Percentiles rank a stretch among this genome's conserved stretches.
Conservation (phyloP, 306 rosid species). For the Carpinus viminea region DNA sequence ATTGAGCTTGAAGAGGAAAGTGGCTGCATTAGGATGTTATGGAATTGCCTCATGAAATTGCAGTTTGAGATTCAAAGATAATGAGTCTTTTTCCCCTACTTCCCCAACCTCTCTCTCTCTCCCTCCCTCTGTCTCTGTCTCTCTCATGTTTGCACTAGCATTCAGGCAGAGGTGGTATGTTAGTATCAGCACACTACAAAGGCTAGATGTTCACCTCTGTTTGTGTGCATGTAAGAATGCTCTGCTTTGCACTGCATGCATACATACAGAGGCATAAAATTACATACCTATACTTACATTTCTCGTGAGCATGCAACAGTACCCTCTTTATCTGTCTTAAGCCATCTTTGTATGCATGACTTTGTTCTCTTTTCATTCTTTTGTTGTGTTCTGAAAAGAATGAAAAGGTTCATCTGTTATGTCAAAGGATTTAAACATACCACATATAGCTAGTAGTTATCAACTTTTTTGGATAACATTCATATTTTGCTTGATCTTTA, state of each 20-base stretch:
- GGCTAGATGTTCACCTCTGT: neutral
- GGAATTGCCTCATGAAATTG: neutral
- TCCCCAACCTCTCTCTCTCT: too few relatives aligned
- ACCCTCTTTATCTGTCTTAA: neutral
- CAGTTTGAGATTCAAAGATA: neutral
- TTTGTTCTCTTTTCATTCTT: slow-evolving; percentile 5
- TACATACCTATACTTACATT: neutral
- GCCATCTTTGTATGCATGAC: neutral
- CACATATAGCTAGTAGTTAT: neutral
- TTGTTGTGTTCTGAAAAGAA: neutral
- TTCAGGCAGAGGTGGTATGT: neutral
- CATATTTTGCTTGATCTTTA: neutral
- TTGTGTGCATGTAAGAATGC: neutral
- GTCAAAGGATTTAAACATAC: neutral
- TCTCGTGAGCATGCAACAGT: neutral
- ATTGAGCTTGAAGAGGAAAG: neutral
- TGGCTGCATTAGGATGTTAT: slow-evolving; percentile 6
- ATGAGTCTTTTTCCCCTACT: neutral
- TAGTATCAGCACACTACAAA: neutral
- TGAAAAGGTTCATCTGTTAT: neutral
- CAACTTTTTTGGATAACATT: neutral
- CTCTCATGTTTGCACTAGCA: neutral
- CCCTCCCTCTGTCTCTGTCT: too few relatives aligned
- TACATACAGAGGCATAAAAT: neutral
- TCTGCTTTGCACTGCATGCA: neutral